Conservation (phyloP, 2,329 filamentous ascomycete species). For the Talaromyces sp. region DNA sequence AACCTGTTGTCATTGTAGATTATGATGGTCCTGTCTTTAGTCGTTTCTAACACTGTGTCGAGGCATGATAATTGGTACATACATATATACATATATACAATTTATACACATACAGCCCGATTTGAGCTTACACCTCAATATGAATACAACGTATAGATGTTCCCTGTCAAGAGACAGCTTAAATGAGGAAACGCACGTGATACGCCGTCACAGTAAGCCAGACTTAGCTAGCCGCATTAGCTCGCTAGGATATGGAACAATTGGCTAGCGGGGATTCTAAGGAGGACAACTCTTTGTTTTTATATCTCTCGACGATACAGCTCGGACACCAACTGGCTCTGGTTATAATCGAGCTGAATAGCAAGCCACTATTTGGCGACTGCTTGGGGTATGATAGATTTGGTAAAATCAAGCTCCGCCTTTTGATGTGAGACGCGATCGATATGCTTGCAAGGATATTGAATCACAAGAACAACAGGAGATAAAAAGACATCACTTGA, state of each 20-base stretch:
- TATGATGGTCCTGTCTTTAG: slow-evolving; percentile 9
- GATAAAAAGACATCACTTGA: neutral
- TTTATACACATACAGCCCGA: neutral
- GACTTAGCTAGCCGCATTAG: slow-evolving; percentile 10
- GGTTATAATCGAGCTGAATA: neutral
- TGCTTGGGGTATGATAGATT: neutral
- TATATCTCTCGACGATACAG: neutral
- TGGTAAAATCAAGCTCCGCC: neutral
- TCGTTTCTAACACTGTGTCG: slow-evolving; percentile 8
- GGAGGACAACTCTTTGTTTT: neutral
- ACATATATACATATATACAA: slow-evolving; percentile 2
- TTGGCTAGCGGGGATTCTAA: slow-evolving; percentile 2
- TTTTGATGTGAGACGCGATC: neutral
- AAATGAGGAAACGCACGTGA: slow-evolving; percentile 6
- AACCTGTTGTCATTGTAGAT: slow-evolving; percentile 11
- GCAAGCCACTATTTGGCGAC: neutral
- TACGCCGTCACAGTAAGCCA: neutral
- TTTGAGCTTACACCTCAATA: neutral
- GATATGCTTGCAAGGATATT: slow-evolving; percentile 6
- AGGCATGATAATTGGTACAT: slow-evolving; percentile 15
- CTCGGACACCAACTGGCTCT: neutral
- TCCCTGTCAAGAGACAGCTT: neutral
- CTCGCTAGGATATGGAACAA: slow-evolving; percentile 1
- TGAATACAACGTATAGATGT: neutral
- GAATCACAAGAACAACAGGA: neutral